Evolutionary conservation across 805 yeast species (phyloP), one percentile per base, ranked within the genome.

Genomic region (Blastobotrys attinorum): DNA sequence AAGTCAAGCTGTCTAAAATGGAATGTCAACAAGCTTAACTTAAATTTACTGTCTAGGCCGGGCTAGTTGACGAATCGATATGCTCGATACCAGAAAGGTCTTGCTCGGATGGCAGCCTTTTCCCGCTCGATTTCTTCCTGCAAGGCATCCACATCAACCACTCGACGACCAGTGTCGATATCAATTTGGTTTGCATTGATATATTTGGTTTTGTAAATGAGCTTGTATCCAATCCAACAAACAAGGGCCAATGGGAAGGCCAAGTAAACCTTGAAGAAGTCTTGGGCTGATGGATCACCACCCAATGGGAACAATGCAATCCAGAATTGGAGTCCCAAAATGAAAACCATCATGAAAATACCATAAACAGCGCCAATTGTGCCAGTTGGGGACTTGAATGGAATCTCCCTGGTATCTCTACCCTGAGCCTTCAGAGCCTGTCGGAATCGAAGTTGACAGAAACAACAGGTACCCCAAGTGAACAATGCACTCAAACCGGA

Each of bases 291-390:
- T 22, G 43, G 43, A 7, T n/a, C 16, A 3, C 4, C 61, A 11
- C 71, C 78, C 64, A 77, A 57, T 43, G 95, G 95, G 71, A 71
- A 84, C 34, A 83, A 65, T 4, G 92, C 89, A 46, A 81, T 71
- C 86, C 90, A 86, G 70, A 86, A 83, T 65, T 83, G 89, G 23
- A 88, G 85, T 45, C 75, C 66, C 47, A 87, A 67, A 49, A 85
- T 79, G 44, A 81, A 60, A 25, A 72, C 31, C 59, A 79, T 79
- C 57, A 87, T 63, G 21, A 63, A 46, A 15, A 75, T 56, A 43
- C 92, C 94, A 59, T 73, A 74, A 47, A 58, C 60, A 0, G 94
- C 80, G 39, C 94, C 94, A 52, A 59, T 65, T 23, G 79, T 62
- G 53, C 95, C 95, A 32, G 73, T 67, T 46, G 78, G 81, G 3